Evolutionary conservation across 1,139 yeast genomes (phyloP).

Genomic region (Suzukiozyma palmioleophila): DNA sequence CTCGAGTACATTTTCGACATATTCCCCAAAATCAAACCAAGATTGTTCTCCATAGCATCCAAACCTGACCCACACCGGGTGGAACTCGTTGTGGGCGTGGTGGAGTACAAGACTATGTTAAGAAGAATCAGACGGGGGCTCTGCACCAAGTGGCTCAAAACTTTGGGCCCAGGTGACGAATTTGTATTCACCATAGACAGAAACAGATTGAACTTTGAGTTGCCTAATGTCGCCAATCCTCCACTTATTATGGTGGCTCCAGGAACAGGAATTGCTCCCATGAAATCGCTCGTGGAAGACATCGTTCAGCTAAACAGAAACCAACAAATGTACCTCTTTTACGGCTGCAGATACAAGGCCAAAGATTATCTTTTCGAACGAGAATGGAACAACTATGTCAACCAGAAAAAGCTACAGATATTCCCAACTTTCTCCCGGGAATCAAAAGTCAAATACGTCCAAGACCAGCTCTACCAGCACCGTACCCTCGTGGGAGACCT

Average conservation of each 20-base stretch:
- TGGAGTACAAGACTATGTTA: conserved; percentile 79
- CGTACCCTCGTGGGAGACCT: conserved; percentile 46
- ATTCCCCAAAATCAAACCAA: conserved; percentile 72
- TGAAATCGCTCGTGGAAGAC: conserved; percentile 58
- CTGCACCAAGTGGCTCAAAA: conserved; percentile 74
- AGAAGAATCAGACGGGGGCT: conserved; percentile 75
- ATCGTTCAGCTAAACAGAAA: conserved; percentile 12
- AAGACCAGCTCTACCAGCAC: conserved; percentile 57
- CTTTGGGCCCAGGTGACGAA: conserved; percentile 41
- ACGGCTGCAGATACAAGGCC: conserved; percentile 66
- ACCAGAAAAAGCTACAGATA: conserved; percentile 32
- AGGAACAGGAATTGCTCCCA: conserved; percentile 93
- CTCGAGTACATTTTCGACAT: conserved; percentile 68
- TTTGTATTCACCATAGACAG: conserved; percentile 55
- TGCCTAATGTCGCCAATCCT: conserved; percentile 14
- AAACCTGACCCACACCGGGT: conserved; percentile 37
- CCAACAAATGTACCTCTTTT: conserved; percentile 49
- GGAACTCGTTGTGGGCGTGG: conserved; percentile 76
- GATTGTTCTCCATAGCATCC: conserved; percentile 82
- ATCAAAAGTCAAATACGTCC: conserved; percentile 57
- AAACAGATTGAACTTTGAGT: conserved; percentile 35
- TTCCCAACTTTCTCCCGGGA: conserved; percentile 65
- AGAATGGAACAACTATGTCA: conserved; percentile 42
- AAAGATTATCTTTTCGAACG: conserved; percentile 68
- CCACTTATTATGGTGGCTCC: conserved; percentile 79